phyloP scores from a whole-genome alignment of 2,329 filamentous ascomycete species.

The Beauveria australis region DNA sequence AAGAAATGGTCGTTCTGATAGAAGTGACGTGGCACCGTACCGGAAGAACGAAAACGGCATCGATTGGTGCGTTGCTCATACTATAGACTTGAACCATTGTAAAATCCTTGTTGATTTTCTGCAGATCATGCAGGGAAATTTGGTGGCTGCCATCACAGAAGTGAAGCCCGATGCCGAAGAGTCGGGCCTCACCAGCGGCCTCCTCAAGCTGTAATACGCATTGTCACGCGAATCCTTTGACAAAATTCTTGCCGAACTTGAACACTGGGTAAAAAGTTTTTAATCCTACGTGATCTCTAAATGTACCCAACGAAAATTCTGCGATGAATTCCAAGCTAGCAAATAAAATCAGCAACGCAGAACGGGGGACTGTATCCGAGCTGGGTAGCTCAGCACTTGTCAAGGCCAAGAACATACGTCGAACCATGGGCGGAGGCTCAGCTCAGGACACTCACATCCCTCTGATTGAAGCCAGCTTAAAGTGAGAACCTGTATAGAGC shows the following conservation, averaged over 20 bases:
- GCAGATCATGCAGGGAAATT: background rate
- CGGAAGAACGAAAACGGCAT: background rate
- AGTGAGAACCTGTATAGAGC: background rate
- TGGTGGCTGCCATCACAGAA: constrained; percentile 29
- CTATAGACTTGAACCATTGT: background rate
- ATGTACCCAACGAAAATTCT: background rate
- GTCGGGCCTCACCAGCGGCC: background rate
- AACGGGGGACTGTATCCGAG: no score
- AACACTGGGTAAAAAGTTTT: background rate
- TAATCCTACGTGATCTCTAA: background rate
- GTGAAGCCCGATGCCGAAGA: background rate
- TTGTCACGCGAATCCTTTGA: background rate
- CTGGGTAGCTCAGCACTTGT: background rate
- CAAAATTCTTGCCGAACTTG: background rate
- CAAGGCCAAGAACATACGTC: background rate
- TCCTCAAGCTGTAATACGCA: background rate
- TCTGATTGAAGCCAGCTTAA: background rate
- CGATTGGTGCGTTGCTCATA: background rate
- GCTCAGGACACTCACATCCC: background rate
- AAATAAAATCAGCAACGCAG: background rate
- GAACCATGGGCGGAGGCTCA: background rate
- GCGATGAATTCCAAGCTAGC: background rate
- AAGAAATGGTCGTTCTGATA: background rate
- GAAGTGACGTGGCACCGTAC: background rate
- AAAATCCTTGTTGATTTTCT: background rate